Evolutionary conservation across 306 rosid species (phyloP), one percentile per base, ranked within the genome.

Genomic region (Glycine soja): DNA sequence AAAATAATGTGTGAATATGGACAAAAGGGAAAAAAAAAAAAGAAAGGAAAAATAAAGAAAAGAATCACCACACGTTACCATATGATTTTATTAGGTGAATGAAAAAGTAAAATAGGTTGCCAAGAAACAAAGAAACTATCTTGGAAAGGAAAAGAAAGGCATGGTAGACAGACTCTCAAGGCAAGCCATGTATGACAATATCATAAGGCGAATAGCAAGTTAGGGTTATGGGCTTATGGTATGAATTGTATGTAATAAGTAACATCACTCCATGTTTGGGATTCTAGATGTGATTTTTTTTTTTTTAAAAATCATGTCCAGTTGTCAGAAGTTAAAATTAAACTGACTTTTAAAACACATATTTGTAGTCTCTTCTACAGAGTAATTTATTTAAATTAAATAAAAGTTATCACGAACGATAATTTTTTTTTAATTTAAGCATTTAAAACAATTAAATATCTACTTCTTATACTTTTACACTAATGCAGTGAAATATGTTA

Each of bases 91-190:
- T 77, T 89, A 86, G 96, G 91, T 87, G 86, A 86, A 90, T 32
- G 93, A 76, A 80, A 89, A 88, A 86, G 88, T 84, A 82, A 89
- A 88, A 83, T 92, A 82, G 94, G 94, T 88, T 90, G 93, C 91
- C 90, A 76, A 82, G 89, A 90, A 79, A 85, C 87, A 88, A 94
- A 88, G 94, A 87, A 90, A 90, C 80, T 73, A 87, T 72, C 80
- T 46, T 53, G 9, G 52, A 86, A 86, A 65, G 74, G 88, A 87
- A 74, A 87, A 78, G 80, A 52, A 85, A 87, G 68, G 83, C 83
- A 81, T 78, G 79, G 66, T 80, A 87, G 80, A 85, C 57, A 79
- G 80, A 88, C 83, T 87, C 82, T 15, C 32, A 84, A 68, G 88
- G 76, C 85, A 84, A 88, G 87, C 88, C 85, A 82, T 71, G 14